These are phyloP conservation scores for Paramecium octaurelia DNA, from an alignment of 73 alveolate species.

Conservation along the genomic window DNA sequence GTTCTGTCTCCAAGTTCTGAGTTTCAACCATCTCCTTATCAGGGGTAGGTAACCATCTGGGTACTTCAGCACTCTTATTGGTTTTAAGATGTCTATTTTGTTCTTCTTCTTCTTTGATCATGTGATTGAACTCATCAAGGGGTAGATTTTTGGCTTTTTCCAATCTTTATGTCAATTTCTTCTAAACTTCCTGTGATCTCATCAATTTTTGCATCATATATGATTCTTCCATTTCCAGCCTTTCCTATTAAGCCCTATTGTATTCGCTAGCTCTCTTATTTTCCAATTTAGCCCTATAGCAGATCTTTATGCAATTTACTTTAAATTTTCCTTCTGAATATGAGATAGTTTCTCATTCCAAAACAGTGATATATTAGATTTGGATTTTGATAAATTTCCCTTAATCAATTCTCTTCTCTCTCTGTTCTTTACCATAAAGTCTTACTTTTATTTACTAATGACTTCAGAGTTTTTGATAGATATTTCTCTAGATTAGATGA, in stretches of 20 bases:
- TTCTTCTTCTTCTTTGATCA: conserved; percentile 9
- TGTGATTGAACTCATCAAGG: background rate
- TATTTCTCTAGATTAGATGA: background rate
- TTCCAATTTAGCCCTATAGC: background rate
- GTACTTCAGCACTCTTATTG: background rate
- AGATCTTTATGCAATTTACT: background rate
- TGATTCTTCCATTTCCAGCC: background rate
- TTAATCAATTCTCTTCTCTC: background rate
- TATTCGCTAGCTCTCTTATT: background rate
- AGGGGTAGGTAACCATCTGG: conserved; percentile 24
- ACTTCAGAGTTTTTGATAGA: background rate
- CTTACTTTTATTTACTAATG: background rate
- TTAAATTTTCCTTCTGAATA: background rate
- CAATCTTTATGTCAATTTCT: background rate
- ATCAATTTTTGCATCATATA: background rate
- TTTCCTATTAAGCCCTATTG: background rate
- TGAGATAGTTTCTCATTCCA: conserved; percentile 5
- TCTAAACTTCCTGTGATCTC: conserved; percentile 2
- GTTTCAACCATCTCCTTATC: background rate
- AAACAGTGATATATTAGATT: background rate
- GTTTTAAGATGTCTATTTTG: background rate
- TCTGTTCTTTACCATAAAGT: background rate
- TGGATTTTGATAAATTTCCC: background rate
- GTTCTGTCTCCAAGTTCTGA: background rate
- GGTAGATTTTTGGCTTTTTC: conserved; percentile 14